phyloP scores from a whole-genome alignment of 805 yeast species.

The Metschnikowia lunata region DNA sequence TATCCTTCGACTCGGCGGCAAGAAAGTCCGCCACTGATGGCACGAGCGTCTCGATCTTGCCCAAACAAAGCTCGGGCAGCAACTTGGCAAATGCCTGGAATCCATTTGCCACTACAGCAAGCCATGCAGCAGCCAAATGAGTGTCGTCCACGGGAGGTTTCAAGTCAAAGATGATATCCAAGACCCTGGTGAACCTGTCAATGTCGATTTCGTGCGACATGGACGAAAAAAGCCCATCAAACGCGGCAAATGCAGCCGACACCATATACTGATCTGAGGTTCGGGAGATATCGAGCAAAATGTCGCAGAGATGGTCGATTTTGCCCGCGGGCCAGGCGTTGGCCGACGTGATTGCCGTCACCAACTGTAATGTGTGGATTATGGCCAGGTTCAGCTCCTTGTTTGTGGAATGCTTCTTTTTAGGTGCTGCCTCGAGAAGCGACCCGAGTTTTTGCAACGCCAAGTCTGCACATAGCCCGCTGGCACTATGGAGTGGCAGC shows the following conservation, averaged over 20 bases:
- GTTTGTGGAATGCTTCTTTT: slow-evolving; percentile 30
- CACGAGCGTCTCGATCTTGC: slow-evolving; percentile 46
- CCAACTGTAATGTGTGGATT: slow-evolving; percentile 74
- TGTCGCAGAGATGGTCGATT: slow-evolving; percentile 70
- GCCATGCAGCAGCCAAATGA: slow-evolving; percentile 90
- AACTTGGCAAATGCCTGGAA: slow-evolving; percentile 36
- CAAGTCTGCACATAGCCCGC: slow-evolving; percentile 63
- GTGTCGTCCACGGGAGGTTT: slow-evolving; percentile 80
- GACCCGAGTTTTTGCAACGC: slow-evolving; percentile 53
- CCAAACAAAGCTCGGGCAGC: slow-evolving; percentile 43
- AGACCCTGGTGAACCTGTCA: slow-evolving; percentile 58
- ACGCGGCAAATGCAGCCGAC: slow-evolving; percentile 77
- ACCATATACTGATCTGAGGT: slow-evolving; percentile 82
- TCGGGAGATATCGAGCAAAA: slow-evolving; percentile 68
- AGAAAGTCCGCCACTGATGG: slow-evolving; percentile 60
- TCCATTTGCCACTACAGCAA: slow-evolving; percentile 89
- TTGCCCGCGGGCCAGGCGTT: slow-evolving; percentile 78
- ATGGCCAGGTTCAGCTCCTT: slow-evolving; percentile 53
- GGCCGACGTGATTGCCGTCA: slow-evolving; percentile 64
- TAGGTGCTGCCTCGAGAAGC: slow-evolving; percentile 34
- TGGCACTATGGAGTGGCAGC: slow-evolving; percentile 70
- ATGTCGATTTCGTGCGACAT: slow-evolving; percentile 57
- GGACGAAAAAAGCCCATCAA: slow-evolving; percentile 72
- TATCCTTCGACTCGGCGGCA: slow-evolving; percentile 57
- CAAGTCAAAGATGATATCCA: slow-evolving; percentile 70